phyloP scores from a whole-genome alignment of 495 filamentous ascomycete species.

The Evernia prunastri region DNA sequence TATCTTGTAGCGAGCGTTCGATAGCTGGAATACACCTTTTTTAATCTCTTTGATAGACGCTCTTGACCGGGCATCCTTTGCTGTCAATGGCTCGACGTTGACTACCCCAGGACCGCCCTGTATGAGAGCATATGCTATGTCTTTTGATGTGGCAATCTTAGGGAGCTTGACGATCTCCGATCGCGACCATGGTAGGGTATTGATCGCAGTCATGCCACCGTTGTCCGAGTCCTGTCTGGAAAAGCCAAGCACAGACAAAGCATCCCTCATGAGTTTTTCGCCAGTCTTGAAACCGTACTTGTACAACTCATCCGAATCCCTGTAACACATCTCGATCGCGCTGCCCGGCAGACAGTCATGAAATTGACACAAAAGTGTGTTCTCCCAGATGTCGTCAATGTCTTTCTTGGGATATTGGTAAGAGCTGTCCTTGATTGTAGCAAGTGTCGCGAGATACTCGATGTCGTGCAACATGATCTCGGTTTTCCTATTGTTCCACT shows the following conservation, averaged over 20 bases:
- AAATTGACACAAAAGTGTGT: constrained; percentile 80
- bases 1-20: constrained; percentile 68
- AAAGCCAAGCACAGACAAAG: constrained; percentile 61
- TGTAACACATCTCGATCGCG: constrained; percentile 93
- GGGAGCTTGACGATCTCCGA: constrained; percentile 63
- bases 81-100: constrained; percentile 43
- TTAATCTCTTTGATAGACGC: constrained; percentile 60
- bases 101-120: constrained; percentile 42
- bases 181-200: constrained; percentile 79
- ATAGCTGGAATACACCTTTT: constrained; percentile 66
- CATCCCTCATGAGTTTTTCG: constrained; percentile 59
- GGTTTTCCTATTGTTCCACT: constrained; percentile 80
- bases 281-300: constrained; percentile 73
- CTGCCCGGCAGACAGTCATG: constrained; percentile 96
- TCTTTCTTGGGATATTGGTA: constrained; percentile 90
- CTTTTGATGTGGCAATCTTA: constrained; percentile 26
- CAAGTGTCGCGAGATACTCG: constrained; percentile 81
- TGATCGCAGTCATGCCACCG: constrained; percentile 48
- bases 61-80: constrained; percentile 33
- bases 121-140: constrained; percentile 43
- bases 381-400: constrained; percentile 92
- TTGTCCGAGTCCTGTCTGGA: constrained; percentile 26
- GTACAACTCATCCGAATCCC: constrained; percentile 86
- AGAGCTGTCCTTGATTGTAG: constrained; percentile 58
- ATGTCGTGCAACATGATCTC: constrained; percentile 81